Percentiles rank a stretch among this genome's conserved stretches.
These are phyloP conservation scores for Zhuliangozyma parablackwelliae DNA, from an alignment of 1,139 yeast species.

Conservation along the genomic window DNA sequence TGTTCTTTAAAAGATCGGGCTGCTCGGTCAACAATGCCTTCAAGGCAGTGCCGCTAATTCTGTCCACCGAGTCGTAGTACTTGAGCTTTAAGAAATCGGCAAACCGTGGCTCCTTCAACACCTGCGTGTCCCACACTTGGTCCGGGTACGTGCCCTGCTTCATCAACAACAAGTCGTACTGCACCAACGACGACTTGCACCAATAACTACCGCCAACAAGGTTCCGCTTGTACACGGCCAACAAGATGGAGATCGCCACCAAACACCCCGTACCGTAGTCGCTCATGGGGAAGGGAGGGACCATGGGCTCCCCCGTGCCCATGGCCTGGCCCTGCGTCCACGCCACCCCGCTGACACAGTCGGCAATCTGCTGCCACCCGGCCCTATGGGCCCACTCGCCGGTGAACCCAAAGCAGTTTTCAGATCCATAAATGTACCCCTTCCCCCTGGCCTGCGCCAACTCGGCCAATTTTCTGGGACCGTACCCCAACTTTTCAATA, in stretches of 20 bases:
- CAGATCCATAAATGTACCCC: slow-evolving; percentile 27
- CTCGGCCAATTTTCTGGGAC: slow-evolving; percentile 17
- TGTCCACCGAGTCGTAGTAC: slow-evolving; percentile 27
- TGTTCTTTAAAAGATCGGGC: slow-evolving; percentile 14
- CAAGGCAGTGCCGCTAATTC: slow-evolving; percentile 22
- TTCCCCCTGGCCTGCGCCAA: slow-evolving; percentile 22
- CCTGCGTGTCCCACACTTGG: slow-evolving; percentile 15
- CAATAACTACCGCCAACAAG: slow-evolving; percentile 26
- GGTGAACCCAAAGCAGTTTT: slow-evolving; percentile 28
- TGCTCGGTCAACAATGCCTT: slow-evolving; percentile 16
- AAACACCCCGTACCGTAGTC: slow-evolving; percentile 32
- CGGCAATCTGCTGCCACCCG: slow-evolving; percentile 37
- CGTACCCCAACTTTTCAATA: slow-evolving; percentile 23
- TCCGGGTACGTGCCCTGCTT: slow-evolving; percentile 22
- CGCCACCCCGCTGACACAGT: slow-evolving; percentile 29
- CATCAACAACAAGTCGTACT: slow-evolving; percentile 25
- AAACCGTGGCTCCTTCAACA: slow-evolving; percentile 5
- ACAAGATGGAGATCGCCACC: slow-evolving; percentile 26
- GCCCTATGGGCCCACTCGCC: slow-evolving; percentile 27
- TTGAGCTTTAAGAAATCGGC: slow-evolving; percentile 15
- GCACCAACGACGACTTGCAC: slow-evolving; percentile 26
- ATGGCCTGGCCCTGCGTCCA: slow-evolving; percentile 26
- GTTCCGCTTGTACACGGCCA: slow-evolving; percentile 22
- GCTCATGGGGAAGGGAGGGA: slow-evolving; percentile 33
- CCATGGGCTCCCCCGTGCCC: slow-evolving; percentile 27